Conservation (phyloP, 441 rosid species). For the Syzygium malaccense region DNA sequence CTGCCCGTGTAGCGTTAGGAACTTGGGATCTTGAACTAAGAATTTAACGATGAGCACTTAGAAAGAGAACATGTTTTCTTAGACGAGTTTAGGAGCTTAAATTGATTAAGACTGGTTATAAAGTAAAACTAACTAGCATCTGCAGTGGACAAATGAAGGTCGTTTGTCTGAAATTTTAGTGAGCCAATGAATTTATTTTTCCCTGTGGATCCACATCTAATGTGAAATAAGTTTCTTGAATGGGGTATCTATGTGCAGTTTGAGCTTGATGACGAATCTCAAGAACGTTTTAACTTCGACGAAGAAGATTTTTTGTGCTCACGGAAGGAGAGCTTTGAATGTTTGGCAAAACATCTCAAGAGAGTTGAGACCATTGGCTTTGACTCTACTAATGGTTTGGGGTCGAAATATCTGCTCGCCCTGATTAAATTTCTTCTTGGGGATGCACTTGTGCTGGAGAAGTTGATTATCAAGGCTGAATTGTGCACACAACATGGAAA, state of each 20-base stretch:
- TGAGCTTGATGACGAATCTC: not conserved
- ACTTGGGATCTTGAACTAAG: not conserved
- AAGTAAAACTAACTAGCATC: not conserved
- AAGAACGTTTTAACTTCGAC: not conserved
- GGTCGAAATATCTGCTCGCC: not conserved
- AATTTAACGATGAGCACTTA: not conserved
- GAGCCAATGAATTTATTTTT: not conserved
- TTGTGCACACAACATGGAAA: not conserved
- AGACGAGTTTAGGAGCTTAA: not conserved
- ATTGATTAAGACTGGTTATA: not conserved
- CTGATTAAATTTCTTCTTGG: not conserved
- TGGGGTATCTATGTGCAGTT: not conserved
- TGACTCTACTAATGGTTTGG: not conserved
- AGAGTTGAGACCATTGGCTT: not conserved
- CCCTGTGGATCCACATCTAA: not conserved
- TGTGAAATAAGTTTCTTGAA: not conserved
- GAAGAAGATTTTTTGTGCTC: not conserved
- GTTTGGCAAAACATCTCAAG: not conserved
- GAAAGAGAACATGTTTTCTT: not conserved
- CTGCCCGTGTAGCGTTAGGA: not conserved
- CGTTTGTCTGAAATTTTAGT: not conserved
- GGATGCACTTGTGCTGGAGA: not conserved
- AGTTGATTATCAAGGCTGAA: not conserved
- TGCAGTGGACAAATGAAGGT: not conserved
- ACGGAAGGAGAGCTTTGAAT: not conserved